Evolutionary conservation across 108 stramenopile genomes (phyloP).

Genomic region (Chaetoceros muelleri): DNA sequence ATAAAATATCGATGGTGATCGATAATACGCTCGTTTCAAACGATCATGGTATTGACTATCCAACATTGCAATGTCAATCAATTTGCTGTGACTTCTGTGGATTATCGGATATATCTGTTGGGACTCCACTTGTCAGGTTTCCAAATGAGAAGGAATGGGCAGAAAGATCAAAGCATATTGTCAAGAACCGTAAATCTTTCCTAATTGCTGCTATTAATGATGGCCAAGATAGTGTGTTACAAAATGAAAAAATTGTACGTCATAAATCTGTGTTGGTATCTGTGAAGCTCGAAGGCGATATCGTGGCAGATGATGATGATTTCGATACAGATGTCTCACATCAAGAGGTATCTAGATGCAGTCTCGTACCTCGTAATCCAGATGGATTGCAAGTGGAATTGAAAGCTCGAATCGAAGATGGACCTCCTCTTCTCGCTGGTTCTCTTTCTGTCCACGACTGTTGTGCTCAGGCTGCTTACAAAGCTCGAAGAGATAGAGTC

Average conservation of each 20-base stretch:
- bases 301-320: neutral
- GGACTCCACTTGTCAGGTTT: conserved; percentile 64
- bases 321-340: neutral
- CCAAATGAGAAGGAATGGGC: conserved; percentile 69
- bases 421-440: conserved; percentile 62
- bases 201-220: conserved; percentile 52
- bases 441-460: conserved; percentile 76
- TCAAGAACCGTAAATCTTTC: conserved; percentile 30
- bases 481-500: conserved; percentile 47
- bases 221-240: too few relatives aligned
- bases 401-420: conserved; percentile 33
- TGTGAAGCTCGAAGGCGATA: conserved; percentile 3
- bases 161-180: conserved; percentile 40
- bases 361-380: conserved; percentile 50
- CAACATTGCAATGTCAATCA: conserved; percentile 42
- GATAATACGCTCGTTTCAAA: conserved; percentile 41
- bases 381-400: conserved; percentile 63
- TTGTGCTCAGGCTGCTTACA: conserved; percentile 73
- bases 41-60: conserved; percentile 33
- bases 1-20: conserved; percentile 48
- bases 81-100: conserved; percentile 62
- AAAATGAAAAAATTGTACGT: too few relatives aligned
- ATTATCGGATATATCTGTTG: conserved; percentile 59
- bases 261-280: neutral
- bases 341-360: too few relatives aligned